Conservation (phyloP, 345 rosid species). For the Arabis hirsuta region DNA sequence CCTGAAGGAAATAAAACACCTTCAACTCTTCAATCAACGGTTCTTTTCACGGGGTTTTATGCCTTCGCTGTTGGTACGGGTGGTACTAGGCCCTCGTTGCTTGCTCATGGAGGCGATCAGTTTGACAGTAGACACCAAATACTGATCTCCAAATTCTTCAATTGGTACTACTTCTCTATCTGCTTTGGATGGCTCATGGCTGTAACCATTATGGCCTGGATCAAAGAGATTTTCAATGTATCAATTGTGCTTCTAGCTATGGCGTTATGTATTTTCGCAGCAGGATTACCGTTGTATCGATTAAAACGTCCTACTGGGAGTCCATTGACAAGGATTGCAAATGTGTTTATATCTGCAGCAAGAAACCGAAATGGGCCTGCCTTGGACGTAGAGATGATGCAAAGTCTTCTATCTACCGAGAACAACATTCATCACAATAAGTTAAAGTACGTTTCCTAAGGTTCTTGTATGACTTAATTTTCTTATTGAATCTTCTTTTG, state of each 20-base stretch:
- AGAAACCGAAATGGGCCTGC: slow-evolving; percentile 17
- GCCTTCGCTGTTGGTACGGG: slow-evolving; percentile 55
- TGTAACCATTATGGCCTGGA: slow-evolving; percentile 54
- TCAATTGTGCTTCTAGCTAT: slow-evolving; percentile 37
- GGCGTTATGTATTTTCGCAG: slow-evolving; percentile 46
- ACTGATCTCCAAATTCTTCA: slow-evolving; percentile 57
- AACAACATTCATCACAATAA: slow-evolving; percentile 14
- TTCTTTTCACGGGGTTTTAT: slow-evolving; percentile 55
- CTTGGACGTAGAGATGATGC: slow-evolving; percentile 21
- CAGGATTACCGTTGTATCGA: slow-evolving; percentile 53
- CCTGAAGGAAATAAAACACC: slow-evolving; percentile 43
- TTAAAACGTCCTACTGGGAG: slow-evolving; percentile 57
- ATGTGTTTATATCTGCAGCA: slow-evolving; percentile 46
- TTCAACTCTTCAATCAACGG: slow-evolving; percentile 42
- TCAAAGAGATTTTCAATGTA: slow-evolving; percentile 50
- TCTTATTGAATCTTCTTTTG: not conserved
- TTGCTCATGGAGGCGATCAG: slow-evolving; percentile 70
- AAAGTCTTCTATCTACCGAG: slow-evolving; percentile 18
- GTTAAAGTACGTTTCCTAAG: slow-evolving; percentile 31
- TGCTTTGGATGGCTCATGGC: slow-evolving; percentile 56
- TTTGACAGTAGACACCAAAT: slow-evolving; percentile 46
- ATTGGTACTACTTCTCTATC: slow-evolving; percentile 59
- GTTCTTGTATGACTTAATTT: not conserved
- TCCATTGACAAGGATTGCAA: slow-evolving; percentile 46
- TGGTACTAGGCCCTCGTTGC: slow-evolving; percentile 56